Percentiles rank a stretch among this genome's conserved stretches.
phyloP scores from a whole-genome alignment of 2,329 filamentous ascomycete genomes.

The Elsinoe fawcettii region DNA sequence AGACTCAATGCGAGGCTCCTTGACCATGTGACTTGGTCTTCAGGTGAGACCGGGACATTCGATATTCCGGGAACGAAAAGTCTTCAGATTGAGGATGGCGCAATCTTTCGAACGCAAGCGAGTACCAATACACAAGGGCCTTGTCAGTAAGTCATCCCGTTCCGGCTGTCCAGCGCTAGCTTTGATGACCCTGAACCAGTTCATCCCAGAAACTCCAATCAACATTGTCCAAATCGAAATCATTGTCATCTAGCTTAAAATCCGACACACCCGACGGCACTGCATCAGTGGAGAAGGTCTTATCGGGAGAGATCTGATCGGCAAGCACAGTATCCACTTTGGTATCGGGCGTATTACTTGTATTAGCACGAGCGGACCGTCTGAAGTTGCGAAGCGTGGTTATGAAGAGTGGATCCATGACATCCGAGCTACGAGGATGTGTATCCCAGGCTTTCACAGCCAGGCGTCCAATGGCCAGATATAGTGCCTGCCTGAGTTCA shows the following conservation, averaged over 20 bases:
- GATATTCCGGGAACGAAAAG: no score
- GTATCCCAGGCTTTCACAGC: conserved; percentile 40
- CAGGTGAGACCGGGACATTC: no score
- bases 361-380: background rate
- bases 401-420: conserved; percentile 20
- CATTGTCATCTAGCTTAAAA: conserved; percentile 9
- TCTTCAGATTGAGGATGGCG: no score
- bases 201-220: conserved; percentile 24
- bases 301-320: background rate
- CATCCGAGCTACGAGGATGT: conserved; percentile 7
- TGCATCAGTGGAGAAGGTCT: background rate
- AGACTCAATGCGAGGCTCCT: no score
- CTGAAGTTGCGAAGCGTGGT: conserved; percentile 11
- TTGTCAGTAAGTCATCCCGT: no score
- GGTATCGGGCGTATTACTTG: background rate
- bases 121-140: no score
- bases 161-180: background rate
- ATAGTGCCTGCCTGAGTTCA: conserved; percentile 32
- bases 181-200: conserved; percentile 19
- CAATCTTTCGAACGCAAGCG: no score
- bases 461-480: conserved; percentile 37
- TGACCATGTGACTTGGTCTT: no score
- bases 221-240: conserved; percentile 19
- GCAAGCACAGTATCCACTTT: background rate
- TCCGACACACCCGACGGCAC: background rate